Base-by-base conservation (phyloP, 2,329 filamentous ascomycete genomes). In the Conoideocrella luteorostrata region DNA sequence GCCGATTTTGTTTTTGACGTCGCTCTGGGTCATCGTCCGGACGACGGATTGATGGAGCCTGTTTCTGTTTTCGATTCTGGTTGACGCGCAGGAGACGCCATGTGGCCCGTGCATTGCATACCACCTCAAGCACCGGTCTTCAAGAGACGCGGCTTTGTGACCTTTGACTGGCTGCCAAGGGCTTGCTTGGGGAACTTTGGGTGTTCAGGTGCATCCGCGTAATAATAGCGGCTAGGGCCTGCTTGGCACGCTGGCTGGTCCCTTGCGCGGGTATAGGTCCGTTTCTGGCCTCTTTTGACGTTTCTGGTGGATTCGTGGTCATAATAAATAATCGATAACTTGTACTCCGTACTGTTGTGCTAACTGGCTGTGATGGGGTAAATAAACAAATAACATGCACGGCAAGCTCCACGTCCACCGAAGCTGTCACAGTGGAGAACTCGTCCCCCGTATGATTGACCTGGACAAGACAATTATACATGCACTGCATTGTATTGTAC, bases 301-400 rank as follows among this genome's bases (percentile, higher is more conserved):
- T n/a, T n/a, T n/a, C n/a, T n/a, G n/a, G n/a, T n/a, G n/a, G n/a
- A n/a, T n/a, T n/a, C n/a, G n/a, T n/a, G n/a, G n/a, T n/a, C n/a
- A n/a, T n/a, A n/a, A n/a, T n/a, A n/a, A n/a, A n/a, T n/a, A n/a
- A n/a, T n/a, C n/a, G n/a, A n/a, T n/a, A n/a, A n/a, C n/a, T n/a
- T n/a, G n/a, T n/a, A n/a, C n/a, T n/a, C n/a, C n/a, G n/a, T n/a
- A n/a, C n/a, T n/a, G n/a, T n/a, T n/a, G n/a, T n/a, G n/a, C n/a
- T n/a, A n/a, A n/a, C n/a, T n/a, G n/a, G n/a, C n/a, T n/a, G n/a
- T 11, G 34, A 9, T 36, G 29, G 17, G 39, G 41, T 43, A 37
- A 38, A 43, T 13, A 45, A 42, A 42, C 28, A 45, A 41, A 45
- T 15, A 45, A 41, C 13, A 39, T 12, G 5, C 11, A 24, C 37